A percentile compares a stretch with the other conserved stretches of the same genome.
Evolutionary conservation across 305 asterid genomes (phyloP).

Genomic region (Solanum hybrid): DNA sequence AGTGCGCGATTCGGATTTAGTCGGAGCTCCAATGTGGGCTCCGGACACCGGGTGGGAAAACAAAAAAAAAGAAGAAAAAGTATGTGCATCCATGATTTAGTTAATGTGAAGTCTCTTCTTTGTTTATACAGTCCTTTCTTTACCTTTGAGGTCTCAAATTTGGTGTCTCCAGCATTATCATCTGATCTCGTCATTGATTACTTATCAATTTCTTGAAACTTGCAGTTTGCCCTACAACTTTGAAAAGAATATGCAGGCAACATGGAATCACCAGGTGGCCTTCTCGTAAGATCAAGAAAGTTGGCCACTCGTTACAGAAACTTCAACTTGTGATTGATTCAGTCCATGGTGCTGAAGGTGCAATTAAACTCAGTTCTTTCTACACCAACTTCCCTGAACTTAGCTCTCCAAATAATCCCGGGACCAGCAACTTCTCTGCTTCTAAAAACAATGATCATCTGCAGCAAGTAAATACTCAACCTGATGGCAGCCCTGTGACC

Average conservation of each 20-base stretch:
- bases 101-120: neutral
- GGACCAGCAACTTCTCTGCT: neutral
- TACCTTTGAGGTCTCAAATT: neutral
- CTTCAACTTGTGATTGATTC: conserved; percentile 40
- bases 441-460: conserved; percentile 11
- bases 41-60: too few relatives aligned
- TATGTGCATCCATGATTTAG: neutral
- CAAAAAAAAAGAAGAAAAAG: neutral
- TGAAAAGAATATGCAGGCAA: conserved; percentile 42
- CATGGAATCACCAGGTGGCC: conserved; percentile 41
- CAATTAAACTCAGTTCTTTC: conserved; percentile 31
- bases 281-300: conserved; percentile 37
- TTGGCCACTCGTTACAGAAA: conserved; percentile 33
- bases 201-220: neutral
- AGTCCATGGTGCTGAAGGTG: conserved; percentile 37
- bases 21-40: too few relatives aligned
- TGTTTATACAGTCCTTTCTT: neutral
- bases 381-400: conserved; percentile 35
- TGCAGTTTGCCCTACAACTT: conserved; percentile 36
- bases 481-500: conserved; percentile 35
- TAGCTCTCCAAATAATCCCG: conserved; percentile 13
- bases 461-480: conserved; percentile 24
- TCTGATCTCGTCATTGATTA: neutral
- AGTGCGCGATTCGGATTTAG: too few relatives aligned
- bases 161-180: neutral